Conservation (phyloP, 164 flowering plant species). For the Buxus sempervirens region DNA sequence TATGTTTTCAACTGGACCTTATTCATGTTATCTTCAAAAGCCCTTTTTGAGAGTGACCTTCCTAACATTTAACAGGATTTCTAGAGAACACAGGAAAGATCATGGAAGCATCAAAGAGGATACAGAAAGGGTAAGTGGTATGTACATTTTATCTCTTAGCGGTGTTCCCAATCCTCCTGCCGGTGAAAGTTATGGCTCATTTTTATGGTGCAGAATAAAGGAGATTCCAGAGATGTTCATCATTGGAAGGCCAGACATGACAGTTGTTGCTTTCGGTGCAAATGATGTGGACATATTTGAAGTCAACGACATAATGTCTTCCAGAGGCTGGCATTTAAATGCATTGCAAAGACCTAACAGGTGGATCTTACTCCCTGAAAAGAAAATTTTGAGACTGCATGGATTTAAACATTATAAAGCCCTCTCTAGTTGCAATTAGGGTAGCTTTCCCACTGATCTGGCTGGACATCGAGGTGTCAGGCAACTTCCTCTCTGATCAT, state of each 20-base stretch:
- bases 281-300: conserved; percentile 79
- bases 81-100: conserved; percentile 65
- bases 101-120: conserved; percentile 81
- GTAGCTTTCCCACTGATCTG: not conserved
- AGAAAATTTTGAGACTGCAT: not conserved
- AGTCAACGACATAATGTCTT: conserved; percentile 82
- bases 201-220: conserved; percentile 45
- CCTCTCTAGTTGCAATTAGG: not conserved
- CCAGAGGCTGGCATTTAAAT: conserved; percentile 97
- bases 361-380: conserved; percentile 22
- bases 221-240: conserved; percentile 73
- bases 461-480: not conserved
- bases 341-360: conserved; percentile 94
- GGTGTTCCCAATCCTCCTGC: not conserved
- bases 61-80: conserved; percentile 51
- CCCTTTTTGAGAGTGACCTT: not conserved
- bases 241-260: conserved; percentile 94
- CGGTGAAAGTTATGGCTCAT: not conserved
- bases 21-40: not conserved
- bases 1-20: not conserved
- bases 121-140: conserved; percentile 63
- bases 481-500: not conserved
- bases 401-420: not conserved
- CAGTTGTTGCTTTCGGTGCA: conserved; percentile 85
- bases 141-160: not conserved